Conservation (phyloP, 1,284 basidiomycete species). For the Cutaneotrichosporon sp. region DNA sequence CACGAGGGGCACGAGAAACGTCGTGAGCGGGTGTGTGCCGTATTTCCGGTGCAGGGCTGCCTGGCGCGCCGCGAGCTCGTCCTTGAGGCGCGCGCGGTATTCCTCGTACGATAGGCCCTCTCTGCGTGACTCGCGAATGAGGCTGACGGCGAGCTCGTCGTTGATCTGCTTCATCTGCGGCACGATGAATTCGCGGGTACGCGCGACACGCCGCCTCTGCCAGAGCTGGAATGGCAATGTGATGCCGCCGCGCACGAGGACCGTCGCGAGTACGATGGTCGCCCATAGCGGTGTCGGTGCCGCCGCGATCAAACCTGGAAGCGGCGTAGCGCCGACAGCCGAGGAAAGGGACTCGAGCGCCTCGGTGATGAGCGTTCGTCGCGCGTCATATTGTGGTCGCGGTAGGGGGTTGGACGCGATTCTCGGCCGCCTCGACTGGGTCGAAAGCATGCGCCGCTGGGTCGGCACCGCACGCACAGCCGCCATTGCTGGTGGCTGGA, state of each 20-base stretch:
- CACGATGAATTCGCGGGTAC: slow-evolving; percentile 44
- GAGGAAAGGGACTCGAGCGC: background rate
- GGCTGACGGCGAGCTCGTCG: slow-evolving; percentile 36
- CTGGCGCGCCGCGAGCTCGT: slow-evolving; percentile 40
- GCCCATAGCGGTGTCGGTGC: background rate
- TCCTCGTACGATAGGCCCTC: slow-evolving; percentile 46
- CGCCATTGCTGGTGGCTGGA: background rate
- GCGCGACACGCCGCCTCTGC: slow-evolving; percentile 45
- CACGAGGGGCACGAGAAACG: slow-evolving; percentile 40
- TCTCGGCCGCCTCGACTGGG: background rate
- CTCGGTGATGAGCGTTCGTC: background rate
- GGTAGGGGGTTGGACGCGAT: background rate
- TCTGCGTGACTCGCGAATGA: slow-evolving; percentile 39
- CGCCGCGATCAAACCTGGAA: background rate
- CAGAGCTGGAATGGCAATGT: slow-evolving; percentile 53
- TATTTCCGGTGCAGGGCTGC: slow-evolving; percentile 36
- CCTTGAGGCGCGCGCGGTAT: slow-evolving; percentile 45
- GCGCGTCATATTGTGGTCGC: background rate
- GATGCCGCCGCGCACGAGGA: slow-evolving; percentile 47
- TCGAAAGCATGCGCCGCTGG: background rate
- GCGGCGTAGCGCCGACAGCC: background rate
- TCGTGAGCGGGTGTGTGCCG: slow-evolving; percentile 42
- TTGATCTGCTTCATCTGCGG: slow-evolving; percentile 49
- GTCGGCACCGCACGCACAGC: no score
- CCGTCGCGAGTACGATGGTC: slow-evolving; percentile 30